Percentiles rank a stretch among this genome's conserved stretches.
Evolutionary conservation across 345 rosid genomes (phyloP).

Genomic region (Capsella bursapastoris): DNA sequence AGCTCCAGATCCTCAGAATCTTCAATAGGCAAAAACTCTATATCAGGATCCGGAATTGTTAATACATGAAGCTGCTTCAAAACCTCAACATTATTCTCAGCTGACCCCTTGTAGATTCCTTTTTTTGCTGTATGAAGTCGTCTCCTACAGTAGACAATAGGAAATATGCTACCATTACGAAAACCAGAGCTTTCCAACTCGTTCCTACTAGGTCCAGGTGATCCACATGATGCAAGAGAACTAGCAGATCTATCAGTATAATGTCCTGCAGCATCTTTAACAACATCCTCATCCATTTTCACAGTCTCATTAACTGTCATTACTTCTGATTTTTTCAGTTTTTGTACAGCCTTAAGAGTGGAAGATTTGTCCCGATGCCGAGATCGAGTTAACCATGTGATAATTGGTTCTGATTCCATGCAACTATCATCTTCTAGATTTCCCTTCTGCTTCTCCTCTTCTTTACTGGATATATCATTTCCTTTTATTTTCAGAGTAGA

Average conservation of each 20-base stretch:
- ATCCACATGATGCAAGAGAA: constrained; percentile 46
- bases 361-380: constrained; percentile 61
- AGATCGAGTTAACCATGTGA: constrained; percentile 87
- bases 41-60: constrained; percentile 45
- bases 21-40: constrained; percentile 49
- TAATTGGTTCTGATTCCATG: constrained; percentile 90
- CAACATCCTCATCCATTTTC: constrained; percentile 41
- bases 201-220: constrained; percentile 44
- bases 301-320: constrained; percentile 40
- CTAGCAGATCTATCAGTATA: constrained; percentile 43
- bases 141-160: constrained; percentile 82
- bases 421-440: constrained; percentile 58
- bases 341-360: constrained; percentile 55
- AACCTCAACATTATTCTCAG: constrained; percentile 27
- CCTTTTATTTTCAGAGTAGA: constrained; percentile 46
- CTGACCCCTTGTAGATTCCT: constrained; percentile 34
- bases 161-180: constrained; percentile 52
- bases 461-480: constrained; percentile 48
- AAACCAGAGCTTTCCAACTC: constrained; percentile 46
- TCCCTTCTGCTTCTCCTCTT: constrained; percentile 47
- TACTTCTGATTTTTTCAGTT: constrained; percentile 52
- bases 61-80: constrained; percentile 40
- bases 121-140: constrained; percentile 59
- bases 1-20: constrained; percentile 48
- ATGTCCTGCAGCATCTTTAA: constrained; percentile 40